A percentile compares a stretch with the other conserved stretches of the same genome.
Evolutionary conservation across 192 early-diverging fungal species (phyloP).

Genomic region (Dissophora ornata): DNA sequence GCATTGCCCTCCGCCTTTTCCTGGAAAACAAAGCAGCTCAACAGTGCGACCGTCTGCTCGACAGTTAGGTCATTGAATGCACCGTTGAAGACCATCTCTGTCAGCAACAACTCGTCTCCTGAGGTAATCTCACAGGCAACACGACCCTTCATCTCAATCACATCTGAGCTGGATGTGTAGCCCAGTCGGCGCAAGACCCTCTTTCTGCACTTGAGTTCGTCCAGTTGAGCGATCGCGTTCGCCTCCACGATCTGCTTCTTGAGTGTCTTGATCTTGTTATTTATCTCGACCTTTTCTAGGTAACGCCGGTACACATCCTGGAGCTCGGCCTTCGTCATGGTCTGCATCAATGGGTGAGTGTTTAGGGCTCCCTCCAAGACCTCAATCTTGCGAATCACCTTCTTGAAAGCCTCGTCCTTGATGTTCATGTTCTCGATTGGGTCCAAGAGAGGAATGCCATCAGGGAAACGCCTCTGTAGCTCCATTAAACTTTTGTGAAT

Average conservation of each 20-base stretch:
- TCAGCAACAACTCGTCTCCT: constrained; percentile 94
- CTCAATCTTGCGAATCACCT: constrained; percentile 77
- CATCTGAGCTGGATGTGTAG: constrained; percentile 83
- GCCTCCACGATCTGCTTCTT: constrained; percentile 82
- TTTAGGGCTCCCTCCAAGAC: constrained; percentile 77
- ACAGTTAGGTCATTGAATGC: constrained; percentile 93
- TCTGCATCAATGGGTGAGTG: constrained; percentile 68
- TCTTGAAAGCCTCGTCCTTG: constrained; percentile 79
- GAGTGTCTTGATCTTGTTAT: constrained; percentile 68
- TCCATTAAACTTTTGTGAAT: constrained; percentile 76
- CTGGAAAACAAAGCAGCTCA: constrained; percentile 93
- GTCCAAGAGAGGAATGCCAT: constrained; percentile 87
- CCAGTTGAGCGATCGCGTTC: constrained; percentile 87
- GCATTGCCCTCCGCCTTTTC: constrained; percentile 74
- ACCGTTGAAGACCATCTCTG: constrained; percentile 97
- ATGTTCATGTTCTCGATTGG: constrained; percentile 92
- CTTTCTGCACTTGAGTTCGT: constrained; percentile 91
- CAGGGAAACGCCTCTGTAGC: constrained; percentile 76
- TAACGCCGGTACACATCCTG: constrained; percentile 71
- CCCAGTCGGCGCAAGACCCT: constrained; percentile 93
- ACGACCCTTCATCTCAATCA: constrained; percentile 96
- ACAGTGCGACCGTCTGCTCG: constrained; percentile 86
- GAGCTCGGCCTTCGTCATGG: constrained; percentile 55
- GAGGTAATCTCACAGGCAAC: constrained; percentile 97
- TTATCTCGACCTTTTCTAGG: constrained; percentile 71